phyloP scores from a whole-genome alignment of 2,329 filamentous ascomycete genomes.

The Fusarium veterinarium region DNA sequence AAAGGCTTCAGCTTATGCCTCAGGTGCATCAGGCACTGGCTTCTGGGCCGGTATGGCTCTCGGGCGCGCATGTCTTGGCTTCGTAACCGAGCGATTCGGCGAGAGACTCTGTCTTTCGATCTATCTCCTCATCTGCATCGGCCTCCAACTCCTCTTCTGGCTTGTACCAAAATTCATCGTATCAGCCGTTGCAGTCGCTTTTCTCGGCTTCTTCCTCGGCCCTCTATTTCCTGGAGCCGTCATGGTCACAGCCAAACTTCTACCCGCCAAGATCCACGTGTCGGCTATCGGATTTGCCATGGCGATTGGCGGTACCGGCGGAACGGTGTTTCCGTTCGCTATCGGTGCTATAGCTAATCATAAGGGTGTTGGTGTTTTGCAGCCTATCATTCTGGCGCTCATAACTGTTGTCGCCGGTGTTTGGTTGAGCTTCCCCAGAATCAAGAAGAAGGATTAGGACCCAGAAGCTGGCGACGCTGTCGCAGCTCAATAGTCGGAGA shows the following conservation, averaged over 20 bases:
- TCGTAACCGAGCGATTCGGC: constrained; percentile 75
- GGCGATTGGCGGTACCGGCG: constrained; percentile 77
- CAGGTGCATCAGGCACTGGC: constrained; percentile 78
- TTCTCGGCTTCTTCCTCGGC: constrained; percentile 80
- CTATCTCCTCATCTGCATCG: constrained; percentile 72
- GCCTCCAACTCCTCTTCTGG: constrained; percentile 69
- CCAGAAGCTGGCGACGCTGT: accelerated
- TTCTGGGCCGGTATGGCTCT: constrained; percentile 85
- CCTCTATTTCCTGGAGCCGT: constrained; percentile 79
- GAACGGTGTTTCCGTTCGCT: constrained; percentile 69
- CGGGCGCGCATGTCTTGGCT: constrained; percentile 74
- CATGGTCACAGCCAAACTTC: constrained; percentile 75
- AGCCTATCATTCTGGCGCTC: constrained; percentile 61
- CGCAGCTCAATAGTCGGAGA: neutral
- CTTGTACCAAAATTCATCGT: constrained; percentile 70
- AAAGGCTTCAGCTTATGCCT: constrained; percentile 71
- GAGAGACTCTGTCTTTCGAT: constrained; percentile 70
- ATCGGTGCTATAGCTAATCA: constrained; percentile 70
- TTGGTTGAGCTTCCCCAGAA: constrained; percentile 52
- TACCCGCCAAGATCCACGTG: constrained; percentile 77
- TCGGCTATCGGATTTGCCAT: constrained; percentile 79
- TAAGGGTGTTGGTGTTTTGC: constrained; percentile 61
- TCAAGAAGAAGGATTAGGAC: constrained; percentile 47
- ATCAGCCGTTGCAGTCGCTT: constrained; percentile 69
- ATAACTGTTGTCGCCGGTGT: constrained; percentile 50